Conservation (phyloP, 1,284 basidiomycete species). For the Schizophyllum commune region DNA sequence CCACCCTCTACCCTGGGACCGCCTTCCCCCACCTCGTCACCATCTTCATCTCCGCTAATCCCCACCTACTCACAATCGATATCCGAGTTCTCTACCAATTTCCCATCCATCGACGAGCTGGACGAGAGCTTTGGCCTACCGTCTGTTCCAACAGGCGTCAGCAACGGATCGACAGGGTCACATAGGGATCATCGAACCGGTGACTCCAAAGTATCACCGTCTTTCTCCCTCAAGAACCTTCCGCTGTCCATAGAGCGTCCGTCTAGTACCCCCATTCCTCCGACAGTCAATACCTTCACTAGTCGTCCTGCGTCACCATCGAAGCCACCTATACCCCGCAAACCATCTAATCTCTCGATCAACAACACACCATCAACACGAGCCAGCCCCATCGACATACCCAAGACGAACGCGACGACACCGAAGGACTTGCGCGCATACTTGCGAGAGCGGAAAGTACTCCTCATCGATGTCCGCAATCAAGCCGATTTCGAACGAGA, state of each 20-base stretch:
- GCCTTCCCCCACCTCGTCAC: slow-evolving; percentile 62
- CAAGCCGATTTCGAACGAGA: slow-evolving; percentile 71
- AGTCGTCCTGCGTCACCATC: slow-evolving; percentile 49
- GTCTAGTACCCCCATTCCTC: slow-evolving; percentile 65
- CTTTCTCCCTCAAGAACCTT: slow-evolving; percentile 7
- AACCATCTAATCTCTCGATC: slow-evolving; percentile 38
- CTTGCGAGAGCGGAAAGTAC: slow-evolving; percentile 55
- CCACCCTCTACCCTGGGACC: slow-evolving; percentile 62
- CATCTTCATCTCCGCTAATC: slow-evolving; percentile 37
- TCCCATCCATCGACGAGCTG: slow-evolving; percentile 70
- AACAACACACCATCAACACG: slow-evolving; percentile 1
- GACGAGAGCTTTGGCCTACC: slow-evolving; percentile 50
- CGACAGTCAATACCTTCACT: slow-evolving; percentile 44
- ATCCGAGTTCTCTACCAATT: slow-evolving; percentile 20
- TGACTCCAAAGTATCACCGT: slow-evolving; percentile 20
- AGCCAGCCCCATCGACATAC: slow-evolving; percentile 6
- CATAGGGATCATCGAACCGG: not conserved
- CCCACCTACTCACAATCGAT: slow-evolving; percentile 1
- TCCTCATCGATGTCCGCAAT: slow-evolving; percentile 80
- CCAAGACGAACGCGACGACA: slow-evolving; percentile 40
- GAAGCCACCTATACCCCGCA: slow-evolving; percentile 31
- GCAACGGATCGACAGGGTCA: slow-evolving; percentile 12
- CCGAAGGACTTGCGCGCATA: slow-evolving; percentile 60
- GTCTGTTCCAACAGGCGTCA: slow-evolving; percentile 35
- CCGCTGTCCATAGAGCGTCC: slow-evolving; percentile 51